Conservation (phyloP, 116 monocot genomes). For the Thalassia testudinum region DNA sequence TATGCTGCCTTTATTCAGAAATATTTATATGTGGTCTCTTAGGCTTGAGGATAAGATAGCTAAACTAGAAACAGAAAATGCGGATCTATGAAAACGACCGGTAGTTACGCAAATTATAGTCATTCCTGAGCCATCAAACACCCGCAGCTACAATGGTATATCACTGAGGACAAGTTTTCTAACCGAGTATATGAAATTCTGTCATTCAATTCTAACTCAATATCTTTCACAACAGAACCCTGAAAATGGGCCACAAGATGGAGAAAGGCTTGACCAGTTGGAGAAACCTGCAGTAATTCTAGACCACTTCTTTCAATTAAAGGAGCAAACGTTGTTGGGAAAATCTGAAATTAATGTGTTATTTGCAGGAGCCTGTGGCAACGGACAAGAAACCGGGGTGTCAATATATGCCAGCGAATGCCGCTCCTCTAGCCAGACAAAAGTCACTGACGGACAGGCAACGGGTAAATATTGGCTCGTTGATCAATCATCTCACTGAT, state of each 20-base stretch:
- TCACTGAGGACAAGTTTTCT: neutral
- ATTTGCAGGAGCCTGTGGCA: too few relatives aligned
- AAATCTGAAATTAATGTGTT: too few relatives aligned
- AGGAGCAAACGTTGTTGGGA: too few relatives aligned
- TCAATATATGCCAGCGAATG: too few relatives aligned
- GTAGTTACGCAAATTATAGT: constrained; percentile 18
- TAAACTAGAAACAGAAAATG: constrained; percentile 66
- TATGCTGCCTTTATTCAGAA: neutral
- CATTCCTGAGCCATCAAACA: constrained; percentile 9
- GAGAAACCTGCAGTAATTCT: constrained; percentile 17
- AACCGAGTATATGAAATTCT: neutral
- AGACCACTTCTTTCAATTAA: too few relatives aligned
- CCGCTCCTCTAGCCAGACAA: constrained; percentile 45
- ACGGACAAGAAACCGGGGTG: too few relatives aligned
- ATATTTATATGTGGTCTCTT: neutral
- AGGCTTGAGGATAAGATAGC: constrained; percentile 59
- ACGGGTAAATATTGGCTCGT: constrained; percentile 30
- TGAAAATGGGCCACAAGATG: constrained; percentile 39
- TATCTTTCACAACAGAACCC: constrained; percentile 12
- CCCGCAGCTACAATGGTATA: neutral
- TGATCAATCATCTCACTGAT: neutral
- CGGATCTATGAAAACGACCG: constrained; percentile 40
- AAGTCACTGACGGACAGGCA: constrained; percentile 84
- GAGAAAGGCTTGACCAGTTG: constrained; percentile 17
- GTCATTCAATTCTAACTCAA: neutral